These are phyloP conservation scores for Ogataea methylovora DNA, from an alignment of 805 yeast species.

Conservation along the genomic window DNA sequence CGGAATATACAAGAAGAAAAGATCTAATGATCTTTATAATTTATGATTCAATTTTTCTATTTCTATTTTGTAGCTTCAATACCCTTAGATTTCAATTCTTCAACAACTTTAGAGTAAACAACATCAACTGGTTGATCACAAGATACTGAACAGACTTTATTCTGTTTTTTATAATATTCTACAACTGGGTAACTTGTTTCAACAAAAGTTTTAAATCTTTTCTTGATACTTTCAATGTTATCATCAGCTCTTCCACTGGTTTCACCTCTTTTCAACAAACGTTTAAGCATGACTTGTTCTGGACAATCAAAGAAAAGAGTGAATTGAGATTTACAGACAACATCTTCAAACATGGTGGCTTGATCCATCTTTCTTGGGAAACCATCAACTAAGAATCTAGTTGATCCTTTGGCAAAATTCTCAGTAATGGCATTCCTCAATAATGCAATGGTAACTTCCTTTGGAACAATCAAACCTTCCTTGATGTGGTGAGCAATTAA, in stretches of 20 bases:
- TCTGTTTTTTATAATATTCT: slow-evolving; percentile 65
- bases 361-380: slow-evolving; percentile 99
- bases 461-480: slow-evolving; percentile 92
- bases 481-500: slow-evolving; percentile 76
- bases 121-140: slow-evolving; percentile 78
- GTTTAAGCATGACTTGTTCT: slow-evolving; percentile 71
- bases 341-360: slow-evolving; percentile 84
- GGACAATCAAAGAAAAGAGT: slow-evolving; percentile 78
- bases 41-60: neutral
- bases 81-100: slow-evolving; percentile 46
- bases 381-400: slow-evolving; percentile 82
- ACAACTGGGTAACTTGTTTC: slow-evolving; percentile 95
- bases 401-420: slow-evolving; percentile 38
- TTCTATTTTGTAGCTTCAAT: slow-evolving; percentile 5
- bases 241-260: slow-evolving; percentile 94
- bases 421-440: slow-evolving; percentile 72
- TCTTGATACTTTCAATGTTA: slow-evolving; percentile 81
- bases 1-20: too few relatives aligned
- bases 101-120: slow-evolving; percentile 64
- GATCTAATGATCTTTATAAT: too few relatives aligned
- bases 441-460: slow-evolving; percentile 78
- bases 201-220: slow-evolving; percentile 78
- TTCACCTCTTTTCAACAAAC: slow-evolving; percentile 86
- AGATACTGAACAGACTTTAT: slow-evolving; percentile 66
- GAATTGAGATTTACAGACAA: slow-evolving; percentile 61